Percentiles rank a stretch among this genome's conserved stretches.
These are phyloP conservation scores for Candida anglica DNA, from an alignment of 805 yeast genomes.

Conservation along the genomic window DNA sequence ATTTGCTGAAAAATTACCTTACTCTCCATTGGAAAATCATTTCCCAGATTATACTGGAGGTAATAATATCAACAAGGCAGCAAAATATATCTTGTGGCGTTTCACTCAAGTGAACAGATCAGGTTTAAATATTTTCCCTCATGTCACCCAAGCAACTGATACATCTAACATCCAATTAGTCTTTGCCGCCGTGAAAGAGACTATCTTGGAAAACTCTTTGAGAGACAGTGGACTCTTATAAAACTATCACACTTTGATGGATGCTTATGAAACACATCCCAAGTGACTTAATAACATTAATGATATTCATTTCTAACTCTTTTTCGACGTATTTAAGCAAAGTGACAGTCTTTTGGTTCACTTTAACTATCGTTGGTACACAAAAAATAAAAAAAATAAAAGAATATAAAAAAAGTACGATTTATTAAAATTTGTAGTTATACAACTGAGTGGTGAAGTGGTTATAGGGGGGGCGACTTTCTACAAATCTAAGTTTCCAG, in stretches of 20 bases:
- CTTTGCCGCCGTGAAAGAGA: slow-evolving; percentile 79
- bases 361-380: too few species aligned
- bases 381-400: neutral
- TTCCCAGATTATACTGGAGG: slow-evolving; percentile 94
- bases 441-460: too few species aligned
- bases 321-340: too few species aligned
- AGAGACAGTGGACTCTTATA: slow-evolving; percentile 71
- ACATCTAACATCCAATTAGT: slow-evolving; percentile 85
- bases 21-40: slow-evolving; percentile 74
- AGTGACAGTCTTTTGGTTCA: too few species aligned
- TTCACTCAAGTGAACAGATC: slow-evolving; percentile 82
- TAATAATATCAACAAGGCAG: slow-evolving; percentile 83
- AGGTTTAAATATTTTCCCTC: slow-evolving; percentile 79
- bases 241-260: slow-evolving; percentile 3
- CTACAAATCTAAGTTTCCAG: too few species aligned
- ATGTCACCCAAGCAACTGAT: slow-evolving; percentile 92
- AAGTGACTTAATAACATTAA: too few species aligned
- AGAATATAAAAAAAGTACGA: neutral
- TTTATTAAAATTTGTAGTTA: neutral
- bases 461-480: too few species aligned
- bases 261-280: too few species aligned
- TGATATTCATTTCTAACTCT: too few species aligned
- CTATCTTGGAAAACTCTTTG: slow-evolving; percentile 70
- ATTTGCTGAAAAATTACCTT: slow-evolving; percentile 78
- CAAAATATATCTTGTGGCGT: slow-evolving; percentile 87